These are phyloP conservation scores for Sphagnurus paluster DNA, from an alignment of 1,284 basidiomycete species.

Conservation along the genomic window DNA sequence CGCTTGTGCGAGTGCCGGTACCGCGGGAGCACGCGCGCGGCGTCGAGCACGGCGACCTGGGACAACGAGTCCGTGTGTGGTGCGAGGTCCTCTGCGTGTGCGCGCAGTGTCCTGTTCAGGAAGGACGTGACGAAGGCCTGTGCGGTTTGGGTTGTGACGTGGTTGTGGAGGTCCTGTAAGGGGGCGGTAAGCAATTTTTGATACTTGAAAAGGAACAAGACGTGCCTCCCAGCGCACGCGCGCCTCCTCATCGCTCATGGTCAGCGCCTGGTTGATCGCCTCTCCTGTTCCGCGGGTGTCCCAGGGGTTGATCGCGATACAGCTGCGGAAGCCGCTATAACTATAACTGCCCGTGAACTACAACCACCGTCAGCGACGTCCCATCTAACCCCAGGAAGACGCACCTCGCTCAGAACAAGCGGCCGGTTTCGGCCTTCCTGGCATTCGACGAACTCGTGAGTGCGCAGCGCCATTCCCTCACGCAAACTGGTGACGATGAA, in stretches of 20 bases:
- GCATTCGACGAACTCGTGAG: constrained; percentile 85
- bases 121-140: constrained; percentile 84
- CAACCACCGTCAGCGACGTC: background rate
- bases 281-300: constrained; percentile 73
- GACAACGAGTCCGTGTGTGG: constrained; percentile 30
- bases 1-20: constrained; percentile 66
- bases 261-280: constrained; percentile 78
- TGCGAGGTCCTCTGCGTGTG: constrained; percentile 64
- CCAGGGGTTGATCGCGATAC: constrained; percentile 85
- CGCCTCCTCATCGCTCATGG: constrained; percentile 76
- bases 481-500: constrained; percentile 83
- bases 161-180: constrained; percentile 71
- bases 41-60: constrained; percentile 51
- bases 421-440: constrained; percentile 70
- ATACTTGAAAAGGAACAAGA: background rate
- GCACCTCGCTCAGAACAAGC: constrained; percentile 74
- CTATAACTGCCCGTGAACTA: constrained; percentile 87
- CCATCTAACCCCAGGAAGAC: constrained; percentile 16
- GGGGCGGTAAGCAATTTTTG: background rate
- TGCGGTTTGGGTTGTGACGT: constrained; percentile 86
- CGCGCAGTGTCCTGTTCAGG: constrained; percentile 70
- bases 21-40: constrained; percentile 51
- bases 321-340: constrained; percentile 83
- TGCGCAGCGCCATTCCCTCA: constrained; percentile 85
- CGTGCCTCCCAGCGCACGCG: constrained; percentile 71